phyloP scores from a whole-genome alignment of 306 rosid species.

The Argentina anserina region DNA sequence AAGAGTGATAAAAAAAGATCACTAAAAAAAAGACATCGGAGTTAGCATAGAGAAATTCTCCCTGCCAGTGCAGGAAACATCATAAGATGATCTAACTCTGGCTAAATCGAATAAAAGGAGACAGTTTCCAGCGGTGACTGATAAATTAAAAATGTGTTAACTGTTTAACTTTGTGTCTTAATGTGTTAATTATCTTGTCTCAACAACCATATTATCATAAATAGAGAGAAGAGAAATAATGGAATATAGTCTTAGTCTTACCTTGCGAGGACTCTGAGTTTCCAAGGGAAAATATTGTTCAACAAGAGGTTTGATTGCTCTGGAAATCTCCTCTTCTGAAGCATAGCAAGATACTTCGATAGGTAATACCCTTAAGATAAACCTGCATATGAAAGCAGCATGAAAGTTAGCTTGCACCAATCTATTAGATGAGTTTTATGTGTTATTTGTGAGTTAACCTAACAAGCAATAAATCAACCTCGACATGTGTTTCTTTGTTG shows the following conservation, averaged over 20 bases:
- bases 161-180: not conserved
- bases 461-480: constrained; percentile 45
- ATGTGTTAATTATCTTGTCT: not conserved
- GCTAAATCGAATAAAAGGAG: not conserved
- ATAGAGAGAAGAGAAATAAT: too few species aligned
- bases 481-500: constrained; percentile 84
- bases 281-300: constrained; percentile 67
- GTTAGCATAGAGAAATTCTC: not conserved
- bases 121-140: not conserved
- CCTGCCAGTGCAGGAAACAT: not conserved
- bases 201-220: constrained; percentile 8
- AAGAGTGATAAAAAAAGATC: not conserved
- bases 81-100: not conserved
- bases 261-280: constrained; percentile 68
- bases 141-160: not conserved
- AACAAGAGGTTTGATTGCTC: constrained; percentile 69
- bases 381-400: constrained; percentile 46
- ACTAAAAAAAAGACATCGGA: not conserved
- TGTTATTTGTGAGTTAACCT: constrained; percentile 8
- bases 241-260: constrained; percentile 16
- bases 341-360: constrained; percentile 90
- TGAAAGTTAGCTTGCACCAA: constrained; percentile 13
- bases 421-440: constrained; percentile 8
- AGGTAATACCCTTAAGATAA: constrained; percentile 83
- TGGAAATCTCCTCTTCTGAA: constrained; percentile 90